Base-by-base conservation (phyloP, 2,329 filamentous ascomycete species). In the Aureobasidium sp. region DNA sequence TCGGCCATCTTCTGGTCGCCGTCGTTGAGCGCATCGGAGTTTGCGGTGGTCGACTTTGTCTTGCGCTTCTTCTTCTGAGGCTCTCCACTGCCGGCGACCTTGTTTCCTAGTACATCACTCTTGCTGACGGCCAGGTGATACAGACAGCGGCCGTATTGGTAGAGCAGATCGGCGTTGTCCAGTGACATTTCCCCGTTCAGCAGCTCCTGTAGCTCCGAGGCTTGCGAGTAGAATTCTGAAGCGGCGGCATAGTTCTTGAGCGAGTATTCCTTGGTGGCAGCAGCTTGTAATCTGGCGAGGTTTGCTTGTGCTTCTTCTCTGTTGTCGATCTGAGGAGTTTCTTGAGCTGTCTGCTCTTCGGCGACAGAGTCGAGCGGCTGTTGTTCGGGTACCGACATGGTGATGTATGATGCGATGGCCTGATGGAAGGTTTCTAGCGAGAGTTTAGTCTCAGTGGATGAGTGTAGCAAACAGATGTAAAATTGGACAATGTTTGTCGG, bases 41-140 rank as follows among this genome's bases (percentile, higher is more conserved):
- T 61, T 5, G 68, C 68, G 45, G 65, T 65, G 51, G 67, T 67
- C 2, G 62, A 75, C 68, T 65, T 62, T n/a, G 67, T 75, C 55
- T 58, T 47, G 55, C 29, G 41, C 68, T 66, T 62, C 27, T 67
- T 75, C 56, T 78, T 72, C 60, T 74, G 72, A 67, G 75, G 86
- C 76, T 70, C 82, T 77, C 72, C 84, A 74, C 80, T 78, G 48
- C 81, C 78, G 15, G 84, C 82, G 22, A 92, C 88, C 70, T 88
- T 89, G 37, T 89, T 90, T 62, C 94, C 94, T 39, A 99, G 81
- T 27, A 99, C 92, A 71, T 97, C 92, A 72, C 91, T 97, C 76
- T 96, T 96, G 74, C 86, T 87, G 73, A 97, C 89, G 34, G 92
- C 94, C 64, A 97, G 89, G 74, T 92, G 92, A 81, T 96, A 97